These are phyloP conservation scores for Aphanocladium album DNA, from an alignment of 2,329 filamentous ascomycete species.

Conservation along the genomic window DNA sequence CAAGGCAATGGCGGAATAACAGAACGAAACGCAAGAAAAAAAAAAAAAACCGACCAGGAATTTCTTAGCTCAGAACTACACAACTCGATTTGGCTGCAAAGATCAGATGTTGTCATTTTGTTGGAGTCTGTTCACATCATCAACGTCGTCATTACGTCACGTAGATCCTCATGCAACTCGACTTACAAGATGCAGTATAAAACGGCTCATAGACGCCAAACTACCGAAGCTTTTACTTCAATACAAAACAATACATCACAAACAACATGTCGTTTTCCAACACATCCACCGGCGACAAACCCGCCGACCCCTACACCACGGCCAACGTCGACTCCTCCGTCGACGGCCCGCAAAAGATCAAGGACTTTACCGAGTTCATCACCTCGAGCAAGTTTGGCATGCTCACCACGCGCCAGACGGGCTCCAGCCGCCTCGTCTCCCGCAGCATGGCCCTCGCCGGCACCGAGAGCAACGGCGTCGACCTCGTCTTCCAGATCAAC, in stretches of 20 bases:
- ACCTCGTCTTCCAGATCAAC: constrained; percentile 88
- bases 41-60: too few relatives aligned
- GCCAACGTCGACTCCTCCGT: constrained; percentile 60
- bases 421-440: constrained; percentile 65
- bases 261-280: constrained; percentile 46
- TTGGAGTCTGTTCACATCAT: constrained; percentile 1
- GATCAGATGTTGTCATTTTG: not conserved
- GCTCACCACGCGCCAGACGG: constrained; percentile 72
- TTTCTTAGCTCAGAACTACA: not conserved
- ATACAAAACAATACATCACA: not conserved
- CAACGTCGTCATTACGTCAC: constrained; percentile 15
- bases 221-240: not conserved
- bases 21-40: not conserved
- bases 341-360: constrained; percentile 67
- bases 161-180: not conserved
- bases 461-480: constrained; percentile 70
- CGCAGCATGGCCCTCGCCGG: constrained; percentile 81
- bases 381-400: constrained; percentile 75
- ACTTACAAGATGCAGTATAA: constrained; percentile 1
- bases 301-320: constrained; percentile 73
- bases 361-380: constrained; percentile 68
- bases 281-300: constrained; percentile 55
- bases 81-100: not conserved
- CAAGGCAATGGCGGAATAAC: not conserved
- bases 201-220: not conserved